A percentile compares a stretch with the other conserved stretches of the same genome.
These are phyloP conservation scores for Penicillium canescens DNA, from an alignment of 495 filamentous ascomycete species.

Conservation along the genomic window DNA sequence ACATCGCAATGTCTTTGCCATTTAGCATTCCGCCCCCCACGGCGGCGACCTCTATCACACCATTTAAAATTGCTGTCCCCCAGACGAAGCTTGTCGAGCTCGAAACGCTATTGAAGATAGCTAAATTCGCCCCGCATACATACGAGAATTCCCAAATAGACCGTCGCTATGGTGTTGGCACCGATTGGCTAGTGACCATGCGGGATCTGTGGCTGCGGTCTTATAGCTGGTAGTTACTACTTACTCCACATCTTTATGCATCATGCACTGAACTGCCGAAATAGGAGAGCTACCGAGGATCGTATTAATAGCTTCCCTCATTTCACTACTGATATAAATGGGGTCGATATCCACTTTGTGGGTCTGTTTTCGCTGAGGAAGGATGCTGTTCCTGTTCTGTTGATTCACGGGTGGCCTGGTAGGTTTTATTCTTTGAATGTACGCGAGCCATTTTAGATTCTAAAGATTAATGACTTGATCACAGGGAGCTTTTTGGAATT, in stretches of 20 bases:
- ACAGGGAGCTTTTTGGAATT: constrained; percentile 60
- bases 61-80: constrained; percentile 45
- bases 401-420: constrained; percentile 66
- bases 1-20: constrained; percentile 23
- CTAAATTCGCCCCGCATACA: constrained; percentile 51
- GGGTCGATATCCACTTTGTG: constrained; percentile 59
- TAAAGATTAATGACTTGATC: background rate
- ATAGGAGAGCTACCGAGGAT: constrained; percentile 51
- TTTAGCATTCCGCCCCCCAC: constrained; percentile 31
- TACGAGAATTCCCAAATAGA: constrained; percentile 51
- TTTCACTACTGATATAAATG: constrained; percentile 52
- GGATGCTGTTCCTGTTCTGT: constrained; percentile 60
- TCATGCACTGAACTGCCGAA: background rate
- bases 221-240: constrained; percentile 43
- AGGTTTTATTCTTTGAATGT: constrained; percentile 3
- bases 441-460: background rate
- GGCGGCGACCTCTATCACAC: constrained; percentile 21
- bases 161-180: constrained; percentile 52
- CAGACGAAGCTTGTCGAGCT: constrained; percentile 49
- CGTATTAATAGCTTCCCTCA: constrained; percentile 66
- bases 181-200: constrained; percentile 56
- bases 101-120: constrained; percentile 47
- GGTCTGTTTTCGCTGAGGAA: constrained; percentile 59
- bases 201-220: constrained; percentile 51
- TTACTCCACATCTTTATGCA: background rate